A percentile compares a stretch with the other conserved stretches of the same genome.
Conservation (phyloP, 1,139 yeast genomes). For the Kodamaea plutei region DNA sequence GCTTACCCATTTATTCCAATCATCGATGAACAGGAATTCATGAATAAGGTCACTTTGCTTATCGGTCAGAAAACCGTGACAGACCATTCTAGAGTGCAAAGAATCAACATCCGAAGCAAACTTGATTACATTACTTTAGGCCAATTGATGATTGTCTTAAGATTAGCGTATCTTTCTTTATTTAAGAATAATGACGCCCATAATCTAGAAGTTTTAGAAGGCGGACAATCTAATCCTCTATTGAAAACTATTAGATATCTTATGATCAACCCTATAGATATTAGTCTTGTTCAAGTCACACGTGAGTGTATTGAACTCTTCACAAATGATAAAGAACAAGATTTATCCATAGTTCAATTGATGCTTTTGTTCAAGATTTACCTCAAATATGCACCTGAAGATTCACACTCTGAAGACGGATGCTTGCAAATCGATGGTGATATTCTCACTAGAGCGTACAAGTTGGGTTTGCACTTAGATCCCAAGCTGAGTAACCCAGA, state of each 20-base stretch:
- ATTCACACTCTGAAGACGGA: conserved; percentile 15
- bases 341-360: conserved; percentile 13
- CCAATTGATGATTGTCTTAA: conserved; percentile 14
- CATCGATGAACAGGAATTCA: conserved; percentile 17
- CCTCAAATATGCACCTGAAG: conserved; percentile 16
- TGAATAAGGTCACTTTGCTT: conserved; percentile 10
- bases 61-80: conserved; percentile 11
- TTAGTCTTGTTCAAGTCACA: conserved; percentile 26
- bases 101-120: conserved; percentile 10
- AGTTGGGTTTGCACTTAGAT: conserved; percentile 14
- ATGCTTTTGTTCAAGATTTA: conserved; percentile 14
- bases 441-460: conserved; percentile 13
- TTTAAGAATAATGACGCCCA: conserved; percentile 14
- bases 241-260: conserved; percentile 18
- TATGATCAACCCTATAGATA: conserved; percentile 26
- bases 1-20: conserved; percentile 17
- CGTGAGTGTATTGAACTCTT: conserved; percentile 21
- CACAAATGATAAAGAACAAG: conserved; percentile 2
- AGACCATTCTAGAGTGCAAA: conserved; percentile 8
- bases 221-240: conserved; percentile 9
- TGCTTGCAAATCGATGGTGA: conserved; percentile 12
- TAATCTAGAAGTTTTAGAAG: conserved; percentile 10
- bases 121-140: conserved; percentile 14
- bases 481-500: conserved; percentile 11
- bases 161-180: conserved; percentile 16